Evolutionary conservation across 164 flowering plant species (phyloP), one percentile per base, ranked within the genome.

Genomic region (Sextonia rubra): DNA sequence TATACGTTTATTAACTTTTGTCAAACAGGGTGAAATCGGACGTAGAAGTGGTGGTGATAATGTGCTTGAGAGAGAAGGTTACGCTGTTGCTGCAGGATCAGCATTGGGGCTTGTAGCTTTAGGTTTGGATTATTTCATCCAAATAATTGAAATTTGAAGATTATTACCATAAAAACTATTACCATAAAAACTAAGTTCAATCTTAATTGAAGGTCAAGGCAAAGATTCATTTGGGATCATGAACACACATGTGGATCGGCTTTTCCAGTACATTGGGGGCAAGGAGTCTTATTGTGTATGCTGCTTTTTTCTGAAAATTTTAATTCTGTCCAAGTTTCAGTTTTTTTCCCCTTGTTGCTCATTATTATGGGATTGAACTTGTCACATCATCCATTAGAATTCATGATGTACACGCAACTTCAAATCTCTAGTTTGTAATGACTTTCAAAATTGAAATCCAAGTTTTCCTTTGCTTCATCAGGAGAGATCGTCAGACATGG

Each of bases 41-140:
- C 91, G 97, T 24, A 80, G 97, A 89, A 96, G 97, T 82, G 92
- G 89, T 73, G 97, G 99, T 63, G 98, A 96, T 83, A 93, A 91
- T 84, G 98, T 92, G 29, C 98, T 93, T 78, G 99, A 96, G 83
- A 88, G 98, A 79, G 99, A 96, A 82, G 98, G 99, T 69, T 89
- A 96, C 85, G 91, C 97, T 74, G 95, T 96, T 81, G 90, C 99
- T 71, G 98, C 98, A 37, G 99, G 99, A 77, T 90, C 87, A 81
- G 80, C 97, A 29, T 73, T 96, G 76, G 98, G 98, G 24, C 90
- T 96, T 58, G 94, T 93, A 77, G 93, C 89, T 55, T 78, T 96
- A 83, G 97, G 99, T 93, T 89, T 73, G 82, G 18, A 69, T 73
- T 49, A 27, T 60, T 32, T 8, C 14, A 14, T 67, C 17, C 14